These are phyloP conservation scores for Thinopyrum elongatum DNA, from an alignment of 176 grass and related monocot species.

Conservation along the genomic window DNA sequence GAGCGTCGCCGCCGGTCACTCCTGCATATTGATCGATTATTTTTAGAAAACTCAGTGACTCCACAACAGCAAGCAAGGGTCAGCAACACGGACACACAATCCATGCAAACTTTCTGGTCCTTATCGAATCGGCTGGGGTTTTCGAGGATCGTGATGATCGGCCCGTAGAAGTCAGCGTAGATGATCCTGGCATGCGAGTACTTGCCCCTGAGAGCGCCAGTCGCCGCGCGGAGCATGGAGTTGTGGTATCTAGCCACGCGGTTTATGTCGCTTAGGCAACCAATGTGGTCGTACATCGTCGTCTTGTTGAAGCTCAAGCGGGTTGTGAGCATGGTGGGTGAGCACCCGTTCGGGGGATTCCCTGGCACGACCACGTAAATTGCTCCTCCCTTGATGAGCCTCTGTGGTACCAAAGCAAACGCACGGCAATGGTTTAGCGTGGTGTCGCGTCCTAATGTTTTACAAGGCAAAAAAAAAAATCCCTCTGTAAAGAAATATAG, in stretches of 20 bases:
- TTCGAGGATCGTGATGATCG: not conserved
- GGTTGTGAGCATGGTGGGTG: not conserved
- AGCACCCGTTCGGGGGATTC: conserved; percentile 33
- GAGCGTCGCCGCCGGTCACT: rapidly evolving
- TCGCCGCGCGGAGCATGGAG: not conserved
- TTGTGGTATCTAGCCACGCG: not conserved
- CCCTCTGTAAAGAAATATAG: too few relatives aligned
- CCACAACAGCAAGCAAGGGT: not conserved
- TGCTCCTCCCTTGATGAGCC: conserved; percentile 1
- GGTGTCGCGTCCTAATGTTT: not conserved
- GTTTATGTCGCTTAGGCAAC: conserved; percentile 30
- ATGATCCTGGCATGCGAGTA: conserved; percentile 7
- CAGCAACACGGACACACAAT: not conserved
- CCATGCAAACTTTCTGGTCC: not conserved
- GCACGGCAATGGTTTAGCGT: not conserved
- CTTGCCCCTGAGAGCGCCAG: not conserved
- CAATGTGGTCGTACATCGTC: not conserved
- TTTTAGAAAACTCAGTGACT: not conserved
- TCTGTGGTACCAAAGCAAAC: not conserved
- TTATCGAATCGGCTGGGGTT: not conserved
- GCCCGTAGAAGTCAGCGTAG: conserved; percentile 23
- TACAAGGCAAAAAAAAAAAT: not conserved
- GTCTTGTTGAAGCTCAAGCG: not conserved
- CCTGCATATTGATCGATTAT: not conserved
- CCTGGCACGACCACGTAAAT: conserved; percentile 22